These are phyloP conservation scores for Lepidium africanum DNA, from an alignment of 345 rosid species.

Conservation along the genomic window DNA sequence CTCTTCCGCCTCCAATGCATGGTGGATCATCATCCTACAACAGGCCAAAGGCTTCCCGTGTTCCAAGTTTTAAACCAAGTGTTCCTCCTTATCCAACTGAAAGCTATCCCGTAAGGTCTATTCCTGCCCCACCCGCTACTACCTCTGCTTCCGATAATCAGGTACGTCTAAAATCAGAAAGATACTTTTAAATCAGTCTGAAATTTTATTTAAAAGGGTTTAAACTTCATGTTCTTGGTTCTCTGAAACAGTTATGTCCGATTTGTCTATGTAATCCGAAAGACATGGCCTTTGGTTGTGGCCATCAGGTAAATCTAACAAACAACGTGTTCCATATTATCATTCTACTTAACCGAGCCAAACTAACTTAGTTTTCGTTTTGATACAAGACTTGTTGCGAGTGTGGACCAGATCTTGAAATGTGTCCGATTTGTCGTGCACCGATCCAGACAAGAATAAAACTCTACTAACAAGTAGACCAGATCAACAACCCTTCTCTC, in stretches of 20 bases:
- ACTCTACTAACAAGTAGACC: slow-evolving; percentile 42
- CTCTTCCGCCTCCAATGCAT: slow-evolving; percentile 71
- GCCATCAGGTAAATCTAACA: slow-evolving; percentile 44
- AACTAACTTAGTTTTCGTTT: no score
- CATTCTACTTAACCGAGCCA: no score
- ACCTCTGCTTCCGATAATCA: slow-evolving; percentile 35
- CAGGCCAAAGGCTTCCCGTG: slow-evolving; percentile 30
- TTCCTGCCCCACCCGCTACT: no score
- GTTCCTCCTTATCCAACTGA: slow-evolving; percentile 46
- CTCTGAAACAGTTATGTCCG: slow-evolving; percentile 58
- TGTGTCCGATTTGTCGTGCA: slow-evolving; percentile 81
- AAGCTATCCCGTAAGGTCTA: no score
- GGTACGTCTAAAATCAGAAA: slow-evolving; percentile 26
- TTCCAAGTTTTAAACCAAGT: slow-evolving; percentile 48
- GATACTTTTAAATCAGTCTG: no score
- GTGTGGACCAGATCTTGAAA: slow-evolving; percentile 63
- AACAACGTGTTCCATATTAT: no score
- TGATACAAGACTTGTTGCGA: slow-evolving; percentile 61
- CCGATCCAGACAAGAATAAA: slow-evolving; percentile 69
- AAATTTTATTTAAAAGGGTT: no score
- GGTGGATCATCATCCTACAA: slow-evolving; percentile 35
- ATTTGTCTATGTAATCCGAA: slow-evolving; percentile 63
- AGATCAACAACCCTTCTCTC: no score
- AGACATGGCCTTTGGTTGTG: slow-evolving; percentile 97
- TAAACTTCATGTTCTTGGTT: neutral